phyloP scores from a whole-genome alignment of 2,329 filamentous ascomycete genomes.

The Fusarium sp. region DNA sequence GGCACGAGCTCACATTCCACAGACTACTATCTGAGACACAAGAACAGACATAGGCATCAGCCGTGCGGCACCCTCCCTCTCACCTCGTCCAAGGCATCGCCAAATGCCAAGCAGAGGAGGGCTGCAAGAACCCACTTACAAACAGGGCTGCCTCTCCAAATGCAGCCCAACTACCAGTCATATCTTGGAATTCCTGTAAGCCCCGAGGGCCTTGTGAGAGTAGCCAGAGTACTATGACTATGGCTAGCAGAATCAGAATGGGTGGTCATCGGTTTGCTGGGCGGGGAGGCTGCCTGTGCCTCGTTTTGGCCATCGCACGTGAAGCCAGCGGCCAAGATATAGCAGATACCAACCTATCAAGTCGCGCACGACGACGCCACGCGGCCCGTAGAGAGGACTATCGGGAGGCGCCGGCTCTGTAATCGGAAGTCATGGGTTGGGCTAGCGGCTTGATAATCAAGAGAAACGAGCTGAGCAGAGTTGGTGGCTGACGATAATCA shows the following conservation, averaged over 20 bases:
- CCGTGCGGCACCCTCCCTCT: slow-evolving; percentile 13
- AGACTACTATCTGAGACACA: slow-evolving; percentile 30
- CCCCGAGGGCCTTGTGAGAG: slow-evolving; percentile 37
- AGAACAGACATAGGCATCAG: slow-evolving; percentile 32
- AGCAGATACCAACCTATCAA: slow-evolving; percentile 32
- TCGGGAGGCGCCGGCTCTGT: slow-evolving; percentile 33
- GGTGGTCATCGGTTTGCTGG: slow-evolving; percentile 44
- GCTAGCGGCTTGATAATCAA: slow-evolving; percentile 30
- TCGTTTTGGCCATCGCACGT: slow-evolving; percentile 32
- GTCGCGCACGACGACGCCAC: slow-evolving; percentile 40
- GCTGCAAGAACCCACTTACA: slow-evolving; percentile 33
- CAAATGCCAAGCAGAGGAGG: slow-evolving; percentile 18
- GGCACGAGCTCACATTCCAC: slow-evolving; percentile 27
- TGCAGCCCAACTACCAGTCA: slow-evolving; percentile 37
- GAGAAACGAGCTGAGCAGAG: slow-evolving; percentile 39
- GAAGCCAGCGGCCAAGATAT: slow-evolving; percentile 35
- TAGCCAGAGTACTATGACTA: slow-evolving; percentile 4
- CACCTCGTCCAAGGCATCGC: slow-evolving; percentile 21
- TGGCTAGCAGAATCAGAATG: slow-evolving; percentile 15
- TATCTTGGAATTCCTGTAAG: slow-evolving; percentile 37
- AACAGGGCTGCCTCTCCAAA: slow-evolving; percentile 36
- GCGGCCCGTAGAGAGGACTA: slow-evolving; percentile 33
- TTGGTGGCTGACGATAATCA: slow-evolving; percentile 38
- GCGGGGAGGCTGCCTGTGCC: slow-evolving; percentile 34
- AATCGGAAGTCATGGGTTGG: slow-evolving; percentile 45